A percentile compares a stretch with the other conserved stretches of the same genome.
These are phyloP conservation scores for Eucalyptus rudis DNA, from an alignment of 345 rosid genomes.

Conservation along the genomic window DNA sequence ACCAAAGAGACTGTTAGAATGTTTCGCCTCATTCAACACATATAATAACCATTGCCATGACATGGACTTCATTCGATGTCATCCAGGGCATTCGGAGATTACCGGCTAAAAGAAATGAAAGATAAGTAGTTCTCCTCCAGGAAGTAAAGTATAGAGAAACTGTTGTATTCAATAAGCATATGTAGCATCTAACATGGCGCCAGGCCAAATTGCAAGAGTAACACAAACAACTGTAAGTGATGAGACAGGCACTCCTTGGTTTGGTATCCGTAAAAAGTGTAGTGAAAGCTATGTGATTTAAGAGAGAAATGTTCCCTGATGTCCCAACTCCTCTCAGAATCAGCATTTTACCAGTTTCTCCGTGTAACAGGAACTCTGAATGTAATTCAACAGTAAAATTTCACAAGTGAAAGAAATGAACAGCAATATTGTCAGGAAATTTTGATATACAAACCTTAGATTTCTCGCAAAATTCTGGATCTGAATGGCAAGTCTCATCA, in stretches of 20 bases:
- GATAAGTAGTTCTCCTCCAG: no score
- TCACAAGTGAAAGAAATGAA: background rate
- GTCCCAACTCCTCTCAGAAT: background rate
- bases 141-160: no score
- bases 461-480: slow-evolving; percentile 9
- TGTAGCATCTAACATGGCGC: background rate
- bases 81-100: background rate
- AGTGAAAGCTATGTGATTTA: background rate
- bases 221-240: background rate
- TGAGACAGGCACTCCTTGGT: background rate
- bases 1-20: background rate
- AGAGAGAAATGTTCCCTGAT: background rate
- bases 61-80: background rate
- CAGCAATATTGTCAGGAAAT: background rate
- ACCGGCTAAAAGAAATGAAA: no score
- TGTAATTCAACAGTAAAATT: background rate
- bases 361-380: background rate
- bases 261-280: background rate
- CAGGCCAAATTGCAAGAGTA: background rate
- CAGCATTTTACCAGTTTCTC: background rate
- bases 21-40: background rate
- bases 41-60: background rate
- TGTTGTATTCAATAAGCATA: background rate
- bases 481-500: slow-evolving; percentile 41
- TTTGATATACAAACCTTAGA: background rate